These are phyloP conservation scores for Ilyonectria robusta DNA, from an alignment of 2,329 filamentous ascomycete species.

Conservation along the genomic window DNA sequence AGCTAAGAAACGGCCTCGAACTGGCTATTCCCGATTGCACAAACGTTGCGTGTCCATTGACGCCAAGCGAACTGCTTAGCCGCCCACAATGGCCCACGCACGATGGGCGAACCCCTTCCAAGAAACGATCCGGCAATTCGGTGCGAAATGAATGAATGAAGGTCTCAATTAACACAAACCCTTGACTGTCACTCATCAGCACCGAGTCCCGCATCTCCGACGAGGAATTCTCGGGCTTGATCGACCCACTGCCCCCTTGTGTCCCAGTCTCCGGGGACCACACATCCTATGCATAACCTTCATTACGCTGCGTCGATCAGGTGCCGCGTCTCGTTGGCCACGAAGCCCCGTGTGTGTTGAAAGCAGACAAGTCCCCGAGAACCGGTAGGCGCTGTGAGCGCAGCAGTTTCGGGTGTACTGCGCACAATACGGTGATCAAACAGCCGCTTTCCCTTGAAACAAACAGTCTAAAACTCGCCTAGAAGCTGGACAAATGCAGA, in stretches of 20 bases:
- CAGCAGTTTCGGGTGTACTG: background rate
- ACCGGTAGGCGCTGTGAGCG: background rate
- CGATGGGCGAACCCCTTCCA: background rate
- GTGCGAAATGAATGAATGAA: background rate
- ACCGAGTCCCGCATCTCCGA: background rate
- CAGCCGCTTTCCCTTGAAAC: conserved; percentile 10
- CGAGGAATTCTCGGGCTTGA: conserved; percentile 1
- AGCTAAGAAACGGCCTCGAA: conserved; percentile 9
- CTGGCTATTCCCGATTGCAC: background rate
- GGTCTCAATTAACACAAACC: background rate
- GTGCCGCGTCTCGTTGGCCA: background rate
- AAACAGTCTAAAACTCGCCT: background rate
- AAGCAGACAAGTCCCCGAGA: background rate
- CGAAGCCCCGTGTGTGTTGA: background rate
- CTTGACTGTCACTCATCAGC: background rate
- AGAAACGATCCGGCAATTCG: background rate
- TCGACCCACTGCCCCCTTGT: background rate
- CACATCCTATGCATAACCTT: background rate
- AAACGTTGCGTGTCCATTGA: background rate
- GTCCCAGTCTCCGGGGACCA: conserved; percentile 4
- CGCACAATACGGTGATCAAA: conserved; percentile 4
- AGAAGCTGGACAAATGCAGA: background rate
- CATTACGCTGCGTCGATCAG: background rate
- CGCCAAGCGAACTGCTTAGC: background rate
- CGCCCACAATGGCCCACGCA: background rate